Percentiles rank a stretch among this genome's conserved stretches.
Conservation (phyloP, 2,329 filamentous ascomycete species). For the Alternaria viburni region DNA sequence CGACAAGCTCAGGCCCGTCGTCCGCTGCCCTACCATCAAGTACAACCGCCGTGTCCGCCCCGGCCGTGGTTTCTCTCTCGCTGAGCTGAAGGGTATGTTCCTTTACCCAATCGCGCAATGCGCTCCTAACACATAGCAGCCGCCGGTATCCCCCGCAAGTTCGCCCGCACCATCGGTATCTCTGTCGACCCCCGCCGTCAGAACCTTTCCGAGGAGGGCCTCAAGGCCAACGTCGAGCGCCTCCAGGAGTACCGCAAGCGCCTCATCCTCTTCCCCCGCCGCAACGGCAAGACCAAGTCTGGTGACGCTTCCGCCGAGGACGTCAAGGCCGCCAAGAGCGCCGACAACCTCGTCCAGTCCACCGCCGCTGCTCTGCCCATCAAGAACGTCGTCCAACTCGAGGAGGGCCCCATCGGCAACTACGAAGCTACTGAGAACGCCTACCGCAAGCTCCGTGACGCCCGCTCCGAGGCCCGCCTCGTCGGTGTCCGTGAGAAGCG, state of each 20-base stretch:
- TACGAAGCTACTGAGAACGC: constrained; percentile 78
- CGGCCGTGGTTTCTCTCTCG: constrained; percentile 96
- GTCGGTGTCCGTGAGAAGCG: constrained; percentile 92
- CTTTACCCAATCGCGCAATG: neutral
- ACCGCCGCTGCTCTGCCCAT: constrained; percentile 73
- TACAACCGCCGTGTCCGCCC: constrained; percentile 96
- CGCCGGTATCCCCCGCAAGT: constrained; percentile 91
- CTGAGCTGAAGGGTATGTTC: constrained; percentile 90
- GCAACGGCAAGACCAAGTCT: constrained; percentile 89
- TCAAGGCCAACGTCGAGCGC: constrained; percentile 93
- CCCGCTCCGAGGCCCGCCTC: constrained; percentile 82
- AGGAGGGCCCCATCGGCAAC: constrained; percentile 78
- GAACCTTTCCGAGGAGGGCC: constrained; percentile 96
- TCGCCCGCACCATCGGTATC: constrained; percentile 96
- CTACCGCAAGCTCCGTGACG: constrained; percentile 83
- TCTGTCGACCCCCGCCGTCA: constrained; percentile 92
- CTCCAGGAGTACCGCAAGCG: constrained; percentile 97
- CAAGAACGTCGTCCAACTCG: constrained; percentile 72
- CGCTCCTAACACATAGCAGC: constrained; percentile 64
- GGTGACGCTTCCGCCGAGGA: constrained; percentile 86
- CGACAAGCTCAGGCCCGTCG: constrained; percentile 94
- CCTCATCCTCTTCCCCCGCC: constrained; percentile 97
- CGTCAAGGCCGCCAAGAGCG: constrained; percentile 71
- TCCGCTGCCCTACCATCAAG: constrained; percentile 76
- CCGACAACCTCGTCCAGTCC: constrained; percentile 59